Base-by-base conservation (phyloP, 2,329 filamentous ascomycete genomes). In the Bimuria novae-zelandiae region DNA sequence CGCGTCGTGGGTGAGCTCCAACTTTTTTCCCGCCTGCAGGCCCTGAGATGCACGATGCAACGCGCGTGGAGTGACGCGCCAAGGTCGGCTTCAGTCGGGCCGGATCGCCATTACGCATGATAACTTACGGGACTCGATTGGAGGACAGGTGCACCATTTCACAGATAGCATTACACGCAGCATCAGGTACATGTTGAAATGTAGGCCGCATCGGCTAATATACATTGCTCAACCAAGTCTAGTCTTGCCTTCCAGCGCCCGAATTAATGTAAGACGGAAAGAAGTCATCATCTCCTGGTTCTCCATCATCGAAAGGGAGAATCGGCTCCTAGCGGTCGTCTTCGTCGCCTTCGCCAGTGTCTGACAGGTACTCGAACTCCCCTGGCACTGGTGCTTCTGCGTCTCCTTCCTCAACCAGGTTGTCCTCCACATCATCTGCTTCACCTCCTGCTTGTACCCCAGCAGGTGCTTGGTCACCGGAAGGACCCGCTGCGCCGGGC, bases 391-490 rank as follows among this genome's bases (percentile, higher is more conserved):
- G 77, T 1, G 90, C 90, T 69, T 93, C 90, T 63, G 89, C 87
- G 8, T 81, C 85, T 64, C 93, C 89, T 73, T 97, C 93, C 65
- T 97, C 92, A 3, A 96, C 85, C 5, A 92, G 88, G 3, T 89
- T 96, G 62, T 96, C 77, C 1, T 49, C 60, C 22, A 62, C 51
- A 4, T 54, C 53, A 23, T 52, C 90, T 51, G 88, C 89, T 0
- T 89, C 90, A 0, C 89, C 89, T 0, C 88, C 88, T 0, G 86
- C 86, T 21, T 16, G 89, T 86, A 46, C 88, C 84, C 55, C 76
- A 66, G 69, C 54, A 55, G 68, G 57, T 32, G 61, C 66, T 43
- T 68, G 59, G 17, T 71, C 72, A 19, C 63, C 58, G 6, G 64
- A 69, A n/a, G 71, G 67, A 6, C 71, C 72, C 41, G 73, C 58